These are phyloP conservation scores for Cladosporium austrohemisphaericum DNA, from an alignment of 2,329 filamentous ascomycete genomes.

Conservation along the genomic window DNA sequence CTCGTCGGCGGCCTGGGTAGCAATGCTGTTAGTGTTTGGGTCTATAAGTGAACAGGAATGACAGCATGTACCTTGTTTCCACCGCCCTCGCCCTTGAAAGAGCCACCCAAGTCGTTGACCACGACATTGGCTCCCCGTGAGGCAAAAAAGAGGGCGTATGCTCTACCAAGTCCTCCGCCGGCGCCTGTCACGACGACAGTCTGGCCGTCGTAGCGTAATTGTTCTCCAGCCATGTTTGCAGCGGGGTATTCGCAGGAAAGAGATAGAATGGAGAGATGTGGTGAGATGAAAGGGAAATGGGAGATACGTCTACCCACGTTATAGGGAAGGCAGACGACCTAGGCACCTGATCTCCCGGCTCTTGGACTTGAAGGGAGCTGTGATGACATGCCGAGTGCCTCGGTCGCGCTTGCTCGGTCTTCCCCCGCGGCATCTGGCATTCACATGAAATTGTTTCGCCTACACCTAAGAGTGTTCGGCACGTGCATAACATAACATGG, in stretches of 20 bases:
- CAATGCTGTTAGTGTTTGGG: background rate
- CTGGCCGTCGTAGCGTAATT: conserved; percentile 79
- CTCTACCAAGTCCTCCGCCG: conserved; percentile 72
- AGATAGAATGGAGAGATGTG: background rate
- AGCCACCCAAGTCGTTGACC: conserved; percentile 91
- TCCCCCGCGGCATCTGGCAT: background rate
- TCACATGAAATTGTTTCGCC: too few relatives aligned
- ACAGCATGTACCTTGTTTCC: conserved; percentile 68
- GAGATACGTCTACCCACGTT: background rate
- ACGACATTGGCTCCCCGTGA: conserved; percentile 90
- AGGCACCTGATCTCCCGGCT: conserved; percentile 12
- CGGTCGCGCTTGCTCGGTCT: background rate
- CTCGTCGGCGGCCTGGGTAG: conserved; percentile 68
- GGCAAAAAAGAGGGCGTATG: conserved; percentile 84
- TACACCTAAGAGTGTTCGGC: too few relatives aligned
- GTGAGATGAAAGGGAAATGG: background rate
- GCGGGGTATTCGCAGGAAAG: background rate
- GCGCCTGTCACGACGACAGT: conserved; percentile 85
- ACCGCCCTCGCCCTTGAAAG: conserved; percentile 87
- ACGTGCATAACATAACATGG: too few relatives aligned
- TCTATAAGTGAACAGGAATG: background rate
- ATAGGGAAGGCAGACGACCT: conserved; percentile 2
- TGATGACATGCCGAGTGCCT: conserved; percentile 8
- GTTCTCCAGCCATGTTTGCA: conserved; percentile 55
- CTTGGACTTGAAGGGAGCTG: background rate